A percentile compares a stretch with the other conserved stretches of the same genome.
Evolutionary conservation across 2,329 filamentous ascomycete genomes (phyloP).

Genomic region (Ceratocystis smalleyi): DNA sequence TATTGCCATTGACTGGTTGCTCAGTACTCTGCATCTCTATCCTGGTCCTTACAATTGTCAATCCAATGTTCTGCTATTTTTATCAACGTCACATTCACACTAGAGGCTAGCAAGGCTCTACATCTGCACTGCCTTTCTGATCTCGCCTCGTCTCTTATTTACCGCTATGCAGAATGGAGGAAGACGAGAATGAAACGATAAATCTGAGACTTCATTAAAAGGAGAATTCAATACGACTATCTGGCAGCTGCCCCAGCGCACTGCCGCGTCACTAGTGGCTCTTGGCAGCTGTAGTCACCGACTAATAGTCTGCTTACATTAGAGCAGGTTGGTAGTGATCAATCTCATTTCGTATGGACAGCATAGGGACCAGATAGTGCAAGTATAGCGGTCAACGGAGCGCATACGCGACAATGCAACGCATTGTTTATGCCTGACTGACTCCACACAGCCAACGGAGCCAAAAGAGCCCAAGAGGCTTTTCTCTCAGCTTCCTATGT

Average conservation of each 20-base stretch:
- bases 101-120: too few relatives aligned
- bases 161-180: not conserved
- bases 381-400: not conserved
- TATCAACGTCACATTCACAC: not conserved
- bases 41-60: not conserved
- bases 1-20: not conserved
- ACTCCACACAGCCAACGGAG: not conserved
- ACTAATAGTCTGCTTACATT: not conserved
- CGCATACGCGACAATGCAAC: not conserved
- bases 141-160: not conserved
- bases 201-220: not conserved
- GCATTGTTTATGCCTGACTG: not conserved
- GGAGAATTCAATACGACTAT: not conserved
- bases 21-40: not conserved
- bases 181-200: not conserved
- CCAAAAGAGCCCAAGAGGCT: not conserved
- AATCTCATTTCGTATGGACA: not conserved
- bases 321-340: too few relatives aligned
- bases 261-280: not conserved
- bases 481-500: not conserved
- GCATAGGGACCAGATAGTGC: not conserved
- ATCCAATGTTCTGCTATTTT: not conserved
- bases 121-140: not conserved
- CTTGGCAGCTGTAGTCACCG: not conserved
- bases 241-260: not conserved